phyloP scores from a whole-genome alignment of 2,329 filamentous ascomycete genomes.

The Scedosporium apiospermum region DNA sequence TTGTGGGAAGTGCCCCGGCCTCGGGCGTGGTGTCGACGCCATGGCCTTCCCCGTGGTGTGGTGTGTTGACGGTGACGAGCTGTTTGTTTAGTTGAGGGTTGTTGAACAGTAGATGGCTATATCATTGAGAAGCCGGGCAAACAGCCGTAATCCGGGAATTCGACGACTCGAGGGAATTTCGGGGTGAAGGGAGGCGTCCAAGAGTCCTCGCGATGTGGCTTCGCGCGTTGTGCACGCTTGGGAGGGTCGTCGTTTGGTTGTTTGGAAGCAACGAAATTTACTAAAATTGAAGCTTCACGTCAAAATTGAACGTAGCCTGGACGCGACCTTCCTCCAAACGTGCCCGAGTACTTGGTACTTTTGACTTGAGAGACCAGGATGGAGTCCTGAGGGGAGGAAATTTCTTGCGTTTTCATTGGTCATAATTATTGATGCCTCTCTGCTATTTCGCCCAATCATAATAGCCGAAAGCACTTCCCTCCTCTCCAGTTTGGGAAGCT shows the following conservation, averaged over 20 bases:
- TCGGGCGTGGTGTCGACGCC: conserved; percentile 6
- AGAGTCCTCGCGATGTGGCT: background rate
- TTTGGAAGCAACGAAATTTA: background rate
- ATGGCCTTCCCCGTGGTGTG: conserved; percentile 2
- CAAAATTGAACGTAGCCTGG: background rate
- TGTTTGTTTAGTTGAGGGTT: background rate
- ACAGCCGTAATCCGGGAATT: background rate
- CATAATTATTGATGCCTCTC: background rate
- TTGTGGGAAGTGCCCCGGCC: conserved; percentile 6
- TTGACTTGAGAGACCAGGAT: too few species aligned
- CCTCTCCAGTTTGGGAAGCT: background rate
- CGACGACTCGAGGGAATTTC: background rate
- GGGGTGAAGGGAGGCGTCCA: background rate
- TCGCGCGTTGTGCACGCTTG: background rate
- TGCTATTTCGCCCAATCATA: background rate
- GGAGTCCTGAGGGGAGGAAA: too few species aligned
- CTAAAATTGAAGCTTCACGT: background rate
- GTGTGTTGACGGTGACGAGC: background rate
- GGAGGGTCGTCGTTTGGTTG: background rate
- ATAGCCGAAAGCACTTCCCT: background rate
- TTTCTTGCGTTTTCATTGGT: background rate
- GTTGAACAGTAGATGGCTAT: background rate
- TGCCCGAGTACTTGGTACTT: background rate
- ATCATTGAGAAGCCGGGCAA: background rate
- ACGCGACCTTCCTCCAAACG: background rate